These are phyloP conservation scores for Peterozyma xylosa DNA, from an alignment of 805 yeast genomes.

Conservation along the genomic window DNA sequence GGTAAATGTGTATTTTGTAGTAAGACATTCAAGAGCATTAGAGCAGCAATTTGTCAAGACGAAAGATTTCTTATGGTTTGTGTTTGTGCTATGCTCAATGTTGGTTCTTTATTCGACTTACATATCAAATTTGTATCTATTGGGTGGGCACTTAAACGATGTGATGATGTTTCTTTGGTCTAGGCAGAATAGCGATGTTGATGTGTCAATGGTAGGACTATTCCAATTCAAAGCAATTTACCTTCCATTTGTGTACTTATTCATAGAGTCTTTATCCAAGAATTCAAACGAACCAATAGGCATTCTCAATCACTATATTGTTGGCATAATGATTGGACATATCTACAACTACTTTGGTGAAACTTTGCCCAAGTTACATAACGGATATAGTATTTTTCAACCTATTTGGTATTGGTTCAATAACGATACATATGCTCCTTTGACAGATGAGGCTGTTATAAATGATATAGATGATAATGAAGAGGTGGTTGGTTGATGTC, in stretches of 20 bases:
- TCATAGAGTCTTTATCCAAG: conserved; percentile 14
- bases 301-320: conserved; percentile 17
- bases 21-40: conserved; percentile 29
- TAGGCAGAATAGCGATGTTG: conserved; percentile 33
- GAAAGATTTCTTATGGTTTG: conserved; percentile 30
- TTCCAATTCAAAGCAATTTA: conserved; percentile 33
- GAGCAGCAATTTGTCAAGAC: conserved; percentile 26
- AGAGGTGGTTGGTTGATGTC: neutral
- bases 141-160: conserved; percentile 31
- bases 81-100: conserved; percentile 20
- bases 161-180: conserved; percentile 38
- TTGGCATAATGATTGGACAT: conserved; percentile 37
- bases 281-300: conserved; percentile 8
- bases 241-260: conserved; percentile 29
- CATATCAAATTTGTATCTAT: conserved; percentile 20
- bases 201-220: conserved; percentile 32
- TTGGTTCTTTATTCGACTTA: conserved; percentile 23
- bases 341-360: conserved; percentile 30
- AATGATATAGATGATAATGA: neutral
- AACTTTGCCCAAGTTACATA: conserved; percentile 29
- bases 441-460: neutral
- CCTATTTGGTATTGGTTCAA: conserved; percentile 33
- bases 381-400: conserved; percentile 23
- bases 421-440: neutral
- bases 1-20: conserved; percentile 25